A percentile compares a stretch with the other conserved stretches of the same genome.
Conservation (phyloP, 768 basidiomycete genomes). For the Astraeus odoratus region DNA sequence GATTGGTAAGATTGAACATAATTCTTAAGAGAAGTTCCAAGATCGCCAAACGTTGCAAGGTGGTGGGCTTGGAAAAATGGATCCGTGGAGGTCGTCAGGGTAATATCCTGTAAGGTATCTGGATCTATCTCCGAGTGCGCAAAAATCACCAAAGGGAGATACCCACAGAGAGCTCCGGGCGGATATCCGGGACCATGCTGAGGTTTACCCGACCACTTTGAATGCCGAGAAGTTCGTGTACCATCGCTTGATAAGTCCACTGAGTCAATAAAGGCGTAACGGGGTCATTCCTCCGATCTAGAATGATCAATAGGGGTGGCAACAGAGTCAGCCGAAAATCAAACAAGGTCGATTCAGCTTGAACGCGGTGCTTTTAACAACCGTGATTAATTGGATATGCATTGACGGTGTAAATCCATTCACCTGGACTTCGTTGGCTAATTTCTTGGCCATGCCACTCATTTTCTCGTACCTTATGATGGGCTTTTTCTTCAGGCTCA, state of each 20-base stretch:
- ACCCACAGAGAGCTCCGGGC: slow-evolving; percentile 76
- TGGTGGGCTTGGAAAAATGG: slow-evolving; percentile 90
- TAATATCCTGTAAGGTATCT: slow-evolving; percentile 65
- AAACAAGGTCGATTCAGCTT: slow-evolving; percentile 76
- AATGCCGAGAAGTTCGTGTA: slow-evolving; percentile 91
- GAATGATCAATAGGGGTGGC: slow-evolving; percentile 81
- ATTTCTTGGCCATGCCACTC: slow-evolving; percentile 85
- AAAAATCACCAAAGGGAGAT: slow-evolving; percentile 3
- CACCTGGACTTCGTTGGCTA: slow-evolving; percentile 84
- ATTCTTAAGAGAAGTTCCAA: slow-evolving; percentile 83
- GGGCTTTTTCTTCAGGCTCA: slow-evolving; percentile 95
- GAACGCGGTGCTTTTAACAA: slow-evolving; percentile 60
- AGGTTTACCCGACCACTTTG: slow-evolving; percentile 90
- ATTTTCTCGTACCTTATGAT: slow-evolving; percentile 91
- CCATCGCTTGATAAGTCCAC: slow-evolving; percentile 99
- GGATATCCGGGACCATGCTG: slow-evolving; percentile 75
- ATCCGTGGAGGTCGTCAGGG: slow-evolving; percentile 85
- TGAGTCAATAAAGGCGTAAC: slow-evolving; percentile 94
- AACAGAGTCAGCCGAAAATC: slow-evolving; percentile 89
- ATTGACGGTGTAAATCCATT: neutral
- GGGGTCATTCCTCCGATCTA: slow-evolving; percentile 95
- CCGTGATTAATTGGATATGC: slow-evolving; percentile 3
- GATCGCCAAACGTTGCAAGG: slow-evolving; percentile 92
- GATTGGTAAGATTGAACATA: slow-evolving; percentile 94
- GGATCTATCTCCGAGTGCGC: slow-evolving; percentile 9